Conservation (phyloP, 352 stramenopile genomes). For the Pythium sukuiense region DNA sequence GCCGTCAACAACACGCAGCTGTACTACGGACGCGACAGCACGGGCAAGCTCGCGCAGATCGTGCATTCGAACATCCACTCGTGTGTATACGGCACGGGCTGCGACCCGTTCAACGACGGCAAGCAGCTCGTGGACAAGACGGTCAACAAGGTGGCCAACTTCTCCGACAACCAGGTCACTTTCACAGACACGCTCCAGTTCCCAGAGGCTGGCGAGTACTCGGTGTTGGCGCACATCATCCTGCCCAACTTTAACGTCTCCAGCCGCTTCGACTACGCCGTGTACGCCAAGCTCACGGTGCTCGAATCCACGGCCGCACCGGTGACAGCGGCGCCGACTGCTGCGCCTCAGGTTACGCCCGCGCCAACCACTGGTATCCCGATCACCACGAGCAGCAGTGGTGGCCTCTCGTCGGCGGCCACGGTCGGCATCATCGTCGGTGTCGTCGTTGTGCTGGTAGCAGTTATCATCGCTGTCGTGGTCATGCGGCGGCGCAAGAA, state of each 20-base stretch:
- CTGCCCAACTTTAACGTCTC: conserved; percentile 26
- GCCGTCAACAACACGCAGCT: conserved; percentile 27
- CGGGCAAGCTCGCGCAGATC: conserved; percentile 26
- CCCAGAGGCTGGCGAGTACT: conserved; percentile 28
- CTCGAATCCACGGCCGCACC: neutral
- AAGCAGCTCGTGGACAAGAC: conserved; percentile 34
- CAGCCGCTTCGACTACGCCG: conserved; percentile 29
- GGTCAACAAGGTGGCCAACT: conserved; percentile 31
- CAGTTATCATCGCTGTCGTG: conserved; percentile 40
- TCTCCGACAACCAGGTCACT: conserved; percentile 25
- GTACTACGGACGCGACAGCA: conserved; percentile 25
- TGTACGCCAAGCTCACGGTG: conserved; percentile 27
- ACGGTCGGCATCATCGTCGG: conserved; percentile 65
- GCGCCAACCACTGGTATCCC: conserved; percentile 5
- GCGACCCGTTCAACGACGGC: conserved; percentile 33
- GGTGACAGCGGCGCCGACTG: conserved; percentile 9
- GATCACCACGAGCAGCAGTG: conserved; percentile 15
- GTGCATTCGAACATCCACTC: conserved; percentile 35
- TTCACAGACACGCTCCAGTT: conserved; percentile 29
- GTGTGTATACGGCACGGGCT: conserved; percentile 32
- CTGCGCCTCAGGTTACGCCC: conserved; percentile 1
- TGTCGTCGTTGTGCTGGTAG: conserved; percentile 46
- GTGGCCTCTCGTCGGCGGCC: conserved; percentile 42
- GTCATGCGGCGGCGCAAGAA: conserved; percentile 38
- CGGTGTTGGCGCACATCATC: conserved; percentile 35